Base-by-base conservation (phyloP, 108 stramenopile genomes). In the Seminavis robusta region DNA sequence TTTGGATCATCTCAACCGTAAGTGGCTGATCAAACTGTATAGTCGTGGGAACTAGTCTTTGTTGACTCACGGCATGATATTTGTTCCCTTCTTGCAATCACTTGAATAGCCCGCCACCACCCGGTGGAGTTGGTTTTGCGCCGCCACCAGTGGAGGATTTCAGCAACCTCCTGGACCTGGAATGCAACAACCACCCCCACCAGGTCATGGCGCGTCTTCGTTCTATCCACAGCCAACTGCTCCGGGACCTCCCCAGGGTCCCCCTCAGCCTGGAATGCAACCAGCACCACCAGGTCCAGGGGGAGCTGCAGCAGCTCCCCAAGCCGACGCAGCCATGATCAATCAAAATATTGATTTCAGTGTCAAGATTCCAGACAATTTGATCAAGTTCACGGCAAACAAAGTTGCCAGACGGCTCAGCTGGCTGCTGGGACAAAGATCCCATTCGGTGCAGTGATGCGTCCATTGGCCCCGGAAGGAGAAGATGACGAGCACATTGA, bases 371-470 rank as follows among this genome's bases (percentile, higher is more conserved):
- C 89, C 89, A 4, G 47, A 77, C 20, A 67, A 64, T 17, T 67
- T 93, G 38, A 74, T 87, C 28, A 67, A 79, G 4, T 69, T 82
- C 17, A 75, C 86, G 10, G 49, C 71, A 15, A 23, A 33, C 23
- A 67, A 71, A 32, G 68, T 93, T 55, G 88, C 92, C 65, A 73
- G 13, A 74, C 81, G 21, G 63, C 69, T 10, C 50, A 51, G 19
- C 47, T 83, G 61, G 88, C 83, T 0, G 50, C 79, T 34, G 20
- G 64, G 1, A 47, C 55, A 46, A 93, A 93, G 61, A 64, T 87
- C 9, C 92, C 92, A 3, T 52, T 88, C 32, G 92, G 92, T 30
- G 92, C 73, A 20, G 65, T 93, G 3, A 53, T 93, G 47, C 74
- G 92, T 16, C 92, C 92, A 4, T 64, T 93, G 65, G 86, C 87